These are phyloP conservation scores for Salvia miltiorrhiza DNA, from an alignment of 257 asterid genomes.

Conservation along the genomic window DNA sequence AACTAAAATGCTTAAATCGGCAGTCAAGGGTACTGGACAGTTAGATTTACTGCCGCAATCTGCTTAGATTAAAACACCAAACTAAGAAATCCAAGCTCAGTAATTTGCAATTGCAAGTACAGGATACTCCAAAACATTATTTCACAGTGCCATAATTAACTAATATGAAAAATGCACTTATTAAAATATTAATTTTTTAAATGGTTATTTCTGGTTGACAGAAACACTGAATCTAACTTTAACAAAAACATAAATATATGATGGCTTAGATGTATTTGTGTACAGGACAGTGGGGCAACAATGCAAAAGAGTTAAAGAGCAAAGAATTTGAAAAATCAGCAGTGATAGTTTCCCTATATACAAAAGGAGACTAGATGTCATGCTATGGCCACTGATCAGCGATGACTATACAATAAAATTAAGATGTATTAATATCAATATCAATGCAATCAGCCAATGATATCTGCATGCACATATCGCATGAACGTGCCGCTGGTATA, in stretches of 20 bases:
- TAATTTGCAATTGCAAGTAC: neutral
- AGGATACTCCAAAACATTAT: neutral
- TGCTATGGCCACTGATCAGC: neutral
- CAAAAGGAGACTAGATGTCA: neutral
- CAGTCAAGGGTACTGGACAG: neutral
- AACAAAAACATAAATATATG: neutral
- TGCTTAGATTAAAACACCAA: neutral
- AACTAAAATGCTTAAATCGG: neutral
- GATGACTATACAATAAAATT: neutral
- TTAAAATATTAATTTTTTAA: neutral
- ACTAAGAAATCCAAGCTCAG: constrained; percentile 3
- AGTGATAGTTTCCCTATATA: neutral
- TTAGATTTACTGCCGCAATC: neutral
- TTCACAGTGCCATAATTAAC: neutral
- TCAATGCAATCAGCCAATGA: neutral
- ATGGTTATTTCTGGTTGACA: neutral
- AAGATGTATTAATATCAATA: neutral
- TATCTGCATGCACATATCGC: neutral
- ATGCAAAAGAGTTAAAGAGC: neutral
- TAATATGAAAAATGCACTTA: neutral
- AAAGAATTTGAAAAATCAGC: neutral
- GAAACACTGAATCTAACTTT: neutral
- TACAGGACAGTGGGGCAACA: neutral
- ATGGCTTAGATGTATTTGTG: neutral
- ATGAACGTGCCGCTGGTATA: neutral